These are phyloP conservation scores for Heterococcus sp. DNA, from an alignment of 108 stramenopile species.

Conservation along the genomic window DNA sequence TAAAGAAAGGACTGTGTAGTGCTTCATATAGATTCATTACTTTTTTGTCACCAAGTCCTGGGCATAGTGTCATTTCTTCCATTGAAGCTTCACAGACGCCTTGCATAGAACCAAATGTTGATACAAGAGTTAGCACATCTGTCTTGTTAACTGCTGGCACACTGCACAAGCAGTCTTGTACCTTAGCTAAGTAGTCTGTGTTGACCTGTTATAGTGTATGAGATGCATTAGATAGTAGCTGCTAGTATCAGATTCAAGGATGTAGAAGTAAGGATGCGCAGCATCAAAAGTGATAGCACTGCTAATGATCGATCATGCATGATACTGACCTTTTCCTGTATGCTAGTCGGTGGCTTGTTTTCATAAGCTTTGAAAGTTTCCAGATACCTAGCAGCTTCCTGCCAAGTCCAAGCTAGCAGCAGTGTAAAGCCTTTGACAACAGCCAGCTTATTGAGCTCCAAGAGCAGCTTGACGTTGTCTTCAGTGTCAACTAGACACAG, in stretches of 20 bases:
- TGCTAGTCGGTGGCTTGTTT: conserved; percentile 69
- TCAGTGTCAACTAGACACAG: conserved; percentile 83
- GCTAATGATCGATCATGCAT: background rate
- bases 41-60: conserved; percentile 45
- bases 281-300: background rate
- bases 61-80: conserved; percentile 20
- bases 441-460: conserved; percentile 71
- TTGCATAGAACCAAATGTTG: conserved; percentile 27
- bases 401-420: conserved; percentile 73
- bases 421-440: conserved; percentile 70
- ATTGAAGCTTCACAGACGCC: conserved; percentile 32
- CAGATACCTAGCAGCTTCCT: conserved; percentile 83
- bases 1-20: conserved; percentile 20
- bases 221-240: too few species aligned
- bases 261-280: too few species aligned
- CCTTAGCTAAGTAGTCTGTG: conserved; percentile 21
- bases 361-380: conserved; percentile 89
- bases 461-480: conserved; percentile 67
- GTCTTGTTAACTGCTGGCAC: conserved; percentile 36
- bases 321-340: conserved; percentile 54
- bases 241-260: too few species aligned
- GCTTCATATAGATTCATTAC: conserved; percentile 36
- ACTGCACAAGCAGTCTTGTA: conserved; percentile 27
- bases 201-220: too few species aligned
- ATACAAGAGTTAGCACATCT: conserved; percentile 35